Base-by-base conservation (phyloP, 192 early-diverging fungal genomes). In the Podila clonocystis region DNA sequence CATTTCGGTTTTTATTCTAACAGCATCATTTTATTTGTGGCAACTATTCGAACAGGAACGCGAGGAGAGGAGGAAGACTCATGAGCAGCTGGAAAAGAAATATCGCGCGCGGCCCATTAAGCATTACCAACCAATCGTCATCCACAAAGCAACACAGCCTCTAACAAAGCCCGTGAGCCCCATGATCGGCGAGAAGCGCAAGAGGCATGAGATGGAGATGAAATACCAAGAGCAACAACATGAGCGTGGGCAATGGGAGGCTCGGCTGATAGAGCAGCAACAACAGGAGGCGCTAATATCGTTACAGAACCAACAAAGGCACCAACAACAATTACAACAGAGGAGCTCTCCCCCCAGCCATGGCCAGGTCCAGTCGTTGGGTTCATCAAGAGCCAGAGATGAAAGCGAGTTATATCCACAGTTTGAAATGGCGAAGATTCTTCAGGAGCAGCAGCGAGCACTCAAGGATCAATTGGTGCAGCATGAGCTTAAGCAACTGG, bases 101-200 rank as follows among this genome's bases (percentile, higher is more conserved):
- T 59, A 82, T 83, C 87, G 67, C 72, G 74, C 68, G 66, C 60
- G 85, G 31, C 89, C 91, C 15, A 73, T 89, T 52, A 68, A 76
- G 29, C 73, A 85, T 30, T 87, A 77, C 62, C 75, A 63, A 26
- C 83, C 84, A 4, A 72, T 85, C 3, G 52, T 59, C 20, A 76
- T 90, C 49, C 85, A 87, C 62, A 85, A 89, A 7, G 82, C 85
- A 13, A 68, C 63, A 2, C 68, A 68, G 26, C 79, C 82, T 36
- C 62, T 91, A 79, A 92, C 90, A n/a, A 65, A 82, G n/a, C 78
- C 78, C 11, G 58, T 70, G 17, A 82, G 78, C 19, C 78, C 78
- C 41, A 74, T 74, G 72, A 82, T 82, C 33, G 78, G 78, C 0
- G 78, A 82, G 50, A 82, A 82, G 62, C 65, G 78, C 9, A 82